Conservation (phyloP, 164 flowering plant genomes). For the Magnolia changhungtana region DNA sequence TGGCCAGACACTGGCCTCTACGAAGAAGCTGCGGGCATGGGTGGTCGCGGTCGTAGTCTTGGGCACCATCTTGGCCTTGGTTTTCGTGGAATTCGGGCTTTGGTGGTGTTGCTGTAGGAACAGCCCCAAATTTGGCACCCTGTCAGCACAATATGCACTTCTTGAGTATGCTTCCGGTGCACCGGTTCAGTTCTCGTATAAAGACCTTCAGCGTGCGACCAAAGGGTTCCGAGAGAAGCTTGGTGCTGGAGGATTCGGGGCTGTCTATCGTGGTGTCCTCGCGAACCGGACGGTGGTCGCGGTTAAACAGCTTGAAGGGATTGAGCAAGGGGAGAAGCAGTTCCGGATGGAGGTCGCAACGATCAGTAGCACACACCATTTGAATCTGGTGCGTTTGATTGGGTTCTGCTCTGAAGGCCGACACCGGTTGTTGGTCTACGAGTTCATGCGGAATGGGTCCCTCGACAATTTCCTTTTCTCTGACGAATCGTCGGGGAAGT, state of each 20-base stretch:
- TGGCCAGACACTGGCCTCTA: neutral
- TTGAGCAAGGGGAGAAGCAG: slow-evolving; percentile 43
- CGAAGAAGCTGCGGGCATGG: slow-evolving; percentile 13
- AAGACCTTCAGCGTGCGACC: slow-evolving; percentile 35
- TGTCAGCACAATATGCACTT: slow-evolving; percentile 32
- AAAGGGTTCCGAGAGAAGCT: slow-evolving; percentile 39
- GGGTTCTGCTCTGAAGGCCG: slow-evolving; percentile 47
- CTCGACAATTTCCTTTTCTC: slow-evolving; percentile 30
- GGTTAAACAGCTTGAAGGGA: slow-evolving; percentile 39
- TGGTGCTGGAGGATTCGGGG: slow-evolving; percentile 38
- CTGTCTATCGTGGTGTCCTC: slow-evolving; percentile 33
- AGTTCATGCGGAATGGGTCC: slow-evolving; percentile 42
- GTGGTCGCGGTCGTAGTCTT: slow-evolving; percentile 20
- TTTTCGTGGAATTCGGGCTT: slow-evolving; percentile 23
- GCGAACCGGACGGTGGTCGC: slow-evolving; percentile 33
- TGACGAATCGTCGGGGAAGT: slow-evolving; percentile 28
- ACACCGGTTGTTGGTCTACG: slow-evolving; percentile 37
- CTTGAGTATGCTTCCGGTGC: slow-evolving; percentile 46
- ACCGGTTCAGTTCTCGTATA: slow-evolving; percentile 37
- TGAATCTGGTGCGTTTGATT: slow-evolving; percentile 36
- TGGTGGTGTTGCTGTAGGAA: slow-evolving; percentile 35
- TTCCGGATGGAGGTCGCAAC: slow-evolving; percentile 46
- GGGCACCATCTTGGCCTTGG: slow-evolving; percentile 15
- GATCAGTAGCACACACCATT: slow-evolving; percentile 39
- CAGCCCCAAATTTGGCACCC: slow-evolving; percentile 22